Evolutionary conservation across 768 basidiomycete genomes (phyloP), one percentile per base, ranked within the genome.

Genomic region (Filobasidium floriforme): DNA sequence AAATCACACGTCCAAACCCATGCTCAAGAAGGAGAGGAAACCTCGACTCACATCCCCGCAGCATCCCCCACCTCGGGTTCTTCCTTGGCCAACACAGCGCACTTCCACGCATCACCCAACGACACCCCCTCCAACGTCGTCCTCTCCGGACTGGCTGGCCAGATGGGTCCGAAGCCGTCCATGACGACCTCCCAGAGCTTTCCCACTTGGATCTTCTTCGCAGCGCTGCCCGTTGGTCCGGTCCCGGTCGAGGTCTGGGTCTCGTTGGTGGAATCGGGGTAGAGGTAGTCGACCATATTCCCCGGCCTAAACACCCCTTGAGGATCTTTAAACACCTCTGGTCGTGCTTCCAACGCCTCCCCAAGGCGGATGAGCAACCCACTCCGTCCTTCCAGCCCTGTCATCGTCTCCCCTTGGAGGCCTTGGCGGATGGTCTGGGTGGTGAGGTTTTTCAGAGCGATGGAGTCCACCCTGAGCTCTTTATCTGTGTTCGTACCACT

Each of bases 341-440:
- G 82, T 70, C 82, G 85, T 2, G 82, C 77, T 26, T 82, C 81
- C 65, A 98, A 84, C 0, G 92, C 92, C 41, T 81, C 80, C 54
- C 85, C 84, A 51, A 97, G 85, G 68, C 85, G 87, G 70, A 83
- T 81, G 19, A 98, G 83, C 4, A 98, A 83, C 0, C 84, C 82
- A 0, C 91, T 82, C 41, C 94, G 87, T 1, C 94, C 94, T 68
- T 91, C 87, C 22, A 97, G 82, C 7, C 92, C 94, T 19, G 89
- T 86, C 86, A 98, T 89, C 0, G 89, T 88, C 75, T 98, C 98
- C 0, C 81, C 68, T 78, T 97, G 94, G 83, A 98, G 86, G 1
- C 85, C 88, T 43, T 80, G 70, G 6, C 86, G 83, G 28, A 88
- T 82, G 54, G 80, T 81, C 57, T 85, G 82, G 1, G 82, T 75